These are phyloP conservation scores for Trichosanthes cucumerina DNA, from an alignment of 306 rosid genomes.

Conservation along the genomic window DNA sequence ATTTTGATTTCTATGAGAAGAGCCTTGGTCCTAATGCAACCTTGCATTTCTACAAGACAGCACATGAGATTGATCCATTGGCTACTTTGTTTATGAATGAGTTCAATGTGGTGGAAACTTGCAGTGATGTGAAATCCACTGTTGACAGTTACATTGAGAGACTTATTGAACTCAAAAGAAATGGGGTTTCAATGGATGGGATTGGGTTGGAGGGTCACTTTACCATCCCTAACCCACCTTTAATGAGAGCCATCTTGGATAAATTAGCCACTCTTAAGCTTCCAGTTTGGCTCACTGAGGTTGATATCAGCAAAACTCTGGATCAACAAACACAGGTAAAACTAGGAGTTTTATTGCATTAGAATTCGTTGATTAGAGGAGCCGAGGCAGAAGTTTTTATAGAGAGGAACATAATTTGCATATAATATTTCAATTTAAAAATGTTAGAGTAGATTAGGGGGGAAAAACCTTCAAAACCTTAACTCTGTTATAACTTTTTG, in stretches of 20 bases:
- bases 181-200: slow-evolving; percentile 72
- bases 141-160: slow-evolving; percentile 55
- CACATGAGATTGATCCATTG: slow-evolving; percentile 62
- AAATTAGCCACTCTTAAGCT: slow-evolving; percentile 73
- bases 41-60: slow-evolving; percentile 47
- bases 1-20: slow-evolving; percentile 81
- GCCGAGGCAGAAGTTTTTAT: background rate
- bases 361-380: background rate
- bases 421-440: too few species aligned
- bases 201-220: slow-evolving; percentile 90
- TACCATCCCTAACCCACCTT: slow-evolving; percentile 54
- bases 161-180: slow-evolving; percentile 33
- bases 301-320: slow-evolving; percentile 61
- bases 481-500: too few species aligned
- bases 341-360: background rate
- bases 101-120: slow-evolving; percentile 85
- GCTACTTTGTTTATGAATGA: slow-evolving; percentile 83
- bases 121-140: slow-evolving; percentile 59
- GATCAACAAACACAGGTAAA: slow-evolving; percentile 54
- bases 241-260: slow-evolving; percentile 70
- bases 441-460: too few species aligned
- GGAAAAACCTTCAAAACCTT: too few species aligned
- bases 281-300: slow-evolving; percentile 90
- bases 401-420: background rate
- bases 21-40: slow-evolving; percentile 64